Base-by-base conservation (phyloP, 805 yeast genomes). In the Isabelozyma heimii region DNA sequence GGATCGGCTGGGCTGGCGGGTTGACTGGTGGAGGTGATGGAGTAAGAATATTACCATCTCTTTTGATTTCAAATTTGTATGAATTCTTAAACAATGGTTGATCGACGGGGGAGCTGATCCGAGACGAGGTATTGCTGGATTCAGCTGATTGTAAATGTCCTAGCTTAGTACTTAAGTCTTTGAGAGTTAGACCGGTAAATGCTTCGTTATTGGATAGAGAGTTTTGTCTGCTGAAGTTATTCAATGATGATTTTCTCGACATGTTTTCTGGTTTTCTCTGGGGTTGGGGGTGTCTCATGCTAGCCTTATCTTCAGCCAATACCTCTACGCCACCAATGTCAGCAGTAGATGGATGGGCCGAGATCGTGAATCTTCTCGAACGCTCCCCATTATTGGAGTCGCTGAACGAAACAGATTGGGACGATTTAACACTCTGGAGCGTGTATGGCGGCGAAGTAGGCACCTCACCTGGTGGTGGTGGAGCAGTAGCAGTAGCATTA, bases 271-370 rank as follows among this genome's bases (percentile, higher is more conserved):
- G 30, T 33, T 50, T 48, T 30, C 52, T 47, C 10, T 50, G 37
- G 13, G 39, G 45, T 30, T 27, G 44, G 17, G 40, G 40, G 17
- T 37, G 40, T 30, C 35, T 30, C 35, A 30, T 30, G n/a, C n/a
- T 10, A 30, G 35, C 10, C n/a, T 30, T 30, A 30, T 30, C 35
- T 10, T 45, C 42, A 24, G 38, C 27, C 27, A 37, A 45, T 26
- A 28, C 47, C 20, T 15, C 8, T 14, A 14, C 42, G 16, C 16
- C 33, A 30, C 16, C 33, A 9, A 69, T 52, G 45, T 62, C 69
- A 8, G 60, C 65, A 8, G 67, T 49, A 30, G 75, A 72, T 3
- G 79, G 79, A 47, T 73, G 76, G 2, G 79, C 74, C 7, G 72
- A 63, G 17, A 73, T 73, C 8, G 77, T 72, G 56, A 73, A 73